phyloP scores from a whole-genome alignment of 2,329 filamentous ascomycete genomes.

The Neofusicoccum laricinum region DNA sequence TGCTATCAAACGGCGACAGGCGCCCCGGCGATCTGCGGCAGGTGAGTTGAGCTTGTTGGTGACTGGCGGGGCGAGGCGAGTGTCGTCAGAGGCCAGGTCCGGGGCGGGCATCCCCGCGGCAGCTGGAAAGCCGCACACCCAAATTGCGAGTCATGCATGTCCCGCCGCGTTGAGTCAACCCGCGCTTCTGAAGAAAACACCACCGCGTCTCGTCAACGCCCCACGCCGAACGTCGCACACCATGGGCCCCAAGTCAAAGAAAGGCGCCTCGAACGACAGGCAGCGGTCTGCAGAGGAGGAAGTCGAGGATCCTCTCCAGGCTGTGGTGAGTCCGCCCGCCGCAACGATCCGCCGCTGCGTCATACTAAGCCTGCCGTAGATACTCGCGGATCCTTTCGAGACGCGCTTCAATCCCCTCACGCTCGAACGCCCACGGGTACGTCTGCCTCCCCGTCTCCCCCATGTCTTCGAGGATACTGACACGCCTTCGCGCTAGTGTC shows the following conservation, averaged over 20 bases:
- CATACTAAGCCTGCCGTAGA: slow-evolving; percentile 45
- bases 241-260: slow-evolving; percentile 51
- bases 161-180: slow-evolving; percentile 8
- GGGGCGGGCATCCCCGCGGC: background rate
- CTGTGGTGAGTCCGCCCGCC: slow-evolving; percentile 49
- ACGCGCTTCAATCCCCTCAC: slow-evolving; percentile 88
- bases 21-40: background rate
- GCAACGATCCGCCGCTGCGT: slow-evolving; percentile 16
- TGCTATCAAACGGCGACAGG: background rate
- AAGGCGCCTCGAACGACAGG: slow-evolving; percentile 33
- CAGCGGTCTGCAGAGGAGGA: slow-evolving; percentile 49
- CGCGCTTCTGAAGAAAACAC: slow-evolving; percentile 3
- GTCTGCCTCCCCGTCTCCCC: slow-evolving; percentile 27
- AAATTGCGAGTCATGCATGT: slow-evolving; percentile 13
- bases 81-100: background rate
- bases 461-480: slow-evolving; percentile 22
- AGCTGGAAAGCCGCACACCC: background rate
- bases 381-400: slow-evolving; percentile 93
- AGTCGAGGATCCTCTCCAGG: slow-evolving; percentile 61
- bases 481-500: slow-evolving; percentile 59
- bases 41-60: background rate
- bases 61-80: background rate
- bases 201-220: background rate
- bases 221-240: background rate
- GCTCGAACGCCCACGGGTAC: slow-evolving; percentile 79